Conservation (phyloP, 345 rosid genomes). For the Camelina sativa region DNA sequence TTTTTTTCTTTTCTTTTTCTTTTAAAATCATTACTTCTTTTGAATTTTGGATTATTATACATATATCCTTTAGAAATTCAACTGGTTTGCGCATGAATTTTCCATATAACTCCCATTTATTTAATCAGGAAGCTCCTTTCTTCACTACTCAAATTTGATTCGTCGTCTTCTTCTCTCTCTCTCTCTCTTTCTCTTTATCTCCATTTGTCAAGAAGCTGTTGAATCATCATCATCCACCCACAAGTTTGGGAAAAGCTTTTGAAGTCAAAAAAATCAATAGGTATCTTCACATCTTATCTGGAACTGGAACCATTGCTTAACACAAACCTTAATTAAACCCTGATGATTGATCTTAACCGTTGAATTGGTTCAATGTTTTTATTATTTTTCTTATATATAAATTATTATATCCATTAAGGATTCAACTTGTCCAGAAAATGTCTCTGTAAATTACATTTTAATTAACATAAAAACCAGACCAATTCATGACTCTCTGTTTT, state of each 20-base stretch:
- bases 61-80: conserved; percentile 21
- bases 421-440: conserved; percentile 34
- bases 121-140: background rate
- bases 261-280: conserved; percentile 2
- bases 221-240: background rate
- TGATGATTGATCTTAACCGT: conserved; percentile 31
- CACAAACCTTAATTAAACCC: conserved; percentile 19
- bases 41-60: conserved; percentile 1
- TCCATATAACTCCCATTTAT: conserved; percentile 13
- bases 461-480: conserved; percentile 19
- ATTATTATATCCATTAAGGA: conserved; percentile 29
- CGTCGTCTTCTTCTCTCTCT: conserved; percentile 10
- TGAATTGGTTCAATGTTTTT: conserved; percentile 18
- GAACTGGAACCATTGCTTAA: conserved; percentile 7
- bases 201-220: conserved; percentile 25
- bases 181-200: background rate
- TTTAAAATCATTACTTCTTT: background rate
- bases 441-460: conserved; percentile 34
- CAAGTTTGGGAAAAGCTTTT: conserved; percentile 30
- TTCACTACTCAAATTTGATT: conserved; percentile 30
- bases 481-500: conserved; percentile 28
- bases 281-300: conserved; percentile 29
- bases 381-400: background rate
- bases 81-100: conserved; percentile 17
- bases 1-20: background rate